Evolutionary conservation across 1,284 basidiomycete species (phyloP), one percentile per base, ranked within the genome.

Genomic region (Boletellus deceptivus): DNA sequence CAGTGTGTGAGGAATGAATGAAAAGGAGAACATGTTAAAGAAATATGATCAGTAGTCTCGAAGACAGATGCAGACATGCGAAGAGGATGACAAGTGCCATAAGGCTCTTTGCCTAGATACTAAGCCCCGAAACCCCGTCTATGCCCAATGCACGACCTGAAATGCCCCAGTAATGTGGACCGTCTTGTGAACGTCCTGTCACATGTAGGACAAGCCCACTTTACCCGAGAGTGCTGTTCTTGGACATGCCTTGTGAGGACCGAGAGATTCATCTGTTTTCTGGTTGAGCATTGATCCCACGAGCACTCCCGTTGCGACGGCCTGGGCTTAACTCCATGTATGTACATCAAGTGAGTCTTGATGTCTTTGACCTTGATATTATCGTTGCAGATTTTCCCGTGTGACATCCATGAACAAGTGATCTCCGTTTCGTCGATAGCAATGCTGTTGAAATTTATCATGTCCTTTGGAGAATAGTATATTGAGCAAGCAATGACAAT

Each of bases 181-280:
- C 22, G 35, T 31, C 56, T 55, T 2, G 52, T 58, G 34, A 56
- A 55, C 4, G 13, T 20, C 22, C 18, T 35, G 1, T 18, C 10
- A 25, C 56, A 56, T 5, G 25, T 27, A 3, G 52, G 38, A 29
- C 55, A 56, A 9, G 41, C n/a, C 33, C 36, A 58, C 17, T 16
- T 40, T 13, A 42, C 29, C 6, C 18, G 22, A 3, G 34, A 2
- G 7, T 56, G 56, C 7, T 18, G 33, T 20, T 58, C 55, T 6
- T 37, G 42, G 6, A 51, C 5, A 18, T 56, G 55, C 3, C 56
- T 55, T 36, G 33, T 40, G 1, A 58, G 52, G 14, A 29, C 44
- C 16, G 42, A 39, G 18, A 13, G 27, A 11, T 33, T 33, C n/a
- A 11, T 36, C 51, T 38, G 48, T 13, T 29, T 29, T 29, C 29